Base-by-base conservation (phyloP, 441 rosid species). In the Monsonia emarginata region DNA sequence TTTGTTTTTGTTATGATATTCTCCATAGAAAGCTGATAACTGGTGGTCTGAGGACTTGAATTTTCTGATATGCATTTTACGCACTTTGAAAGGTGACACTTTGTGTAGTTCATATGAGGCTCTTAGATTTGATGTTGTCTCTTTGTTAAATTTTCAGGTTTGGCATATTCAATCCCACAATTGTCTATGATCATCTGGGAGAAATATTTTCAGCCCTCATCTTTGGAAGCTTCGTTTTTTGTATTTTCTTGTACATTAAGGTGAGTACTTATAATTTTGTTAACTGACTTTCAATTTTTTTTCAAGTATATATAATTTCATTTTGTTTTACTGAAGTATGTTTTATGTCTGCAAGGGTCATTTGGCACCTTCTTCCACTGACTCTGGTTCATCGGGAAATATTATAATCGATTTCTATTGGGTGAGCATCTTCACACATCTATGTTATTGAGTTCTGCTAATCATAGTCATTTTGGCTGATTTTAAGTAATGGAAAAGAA, bases 321-420 rank as follows among this genome's bases (percentile, higher is more conserved):
- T 4, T 28, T 32, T 65, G 31, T 61, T 50, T 72, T 50, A 69
- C 80, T 80, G 65, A 78, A 54, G 65, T 36, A 28, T 58, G 16
- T 44, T 78, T 78, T 50, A 21, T 71, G 66, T 73, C 36, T 82
- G 59, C 72, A 69, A 89, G 97, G 99, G 96, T 76, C 92, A 82
- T 52, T 61, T 91, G 72, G 94, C 92, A 27, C 96, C 99, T 71
- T 94, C 97, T 60, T 94, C 96, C 63, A 80, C 80, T 42, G 99
- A 94, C 77, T 91, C 96, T 69, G 97, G 99, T 71, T 95, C 99
- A 59, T 85, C 84, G 62, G 97, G 97, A 65, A 95, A 95, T 85
- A 34, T 88, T 48, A 83, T 91, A 72, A 86, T 94, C 32, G 99
- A 94, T 75, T 94, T 94, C 87, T 94, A 91, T 52, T 94, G 96